These are phyloP conservation scores for Castanea mollissima DNA, from an alignment of 306 rosid genomes.

Conservation along the genomic window DNA sequence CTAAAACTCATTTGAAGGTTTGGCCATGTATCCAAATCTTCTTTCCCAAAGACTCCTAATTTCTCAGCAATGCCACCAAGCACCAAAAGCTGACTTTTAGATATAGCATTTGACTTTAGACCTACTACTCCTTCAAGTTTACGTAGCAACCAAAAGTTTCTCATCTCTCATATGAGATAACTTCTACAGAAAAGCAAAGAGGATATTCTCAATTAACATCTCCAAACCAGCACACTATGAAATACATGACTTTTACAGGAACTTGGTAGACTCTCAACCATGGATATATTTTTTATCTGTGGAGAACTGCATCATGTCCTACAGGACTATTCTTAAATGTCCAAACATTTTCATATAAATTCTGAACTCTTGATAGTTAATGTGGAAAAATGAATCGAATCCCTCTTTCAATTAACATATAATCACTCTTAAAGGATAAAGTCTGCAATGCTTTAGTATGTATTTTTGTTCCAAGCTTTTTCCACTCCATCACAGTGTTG, in stretches of 20 bases:
- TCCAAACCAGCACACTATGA: background rate
- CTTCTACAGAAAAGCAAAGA: background rate
- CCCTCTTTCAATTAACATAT: background rate
- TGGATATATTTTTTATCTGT: background rate
- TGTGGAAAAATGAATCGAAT: background rate
- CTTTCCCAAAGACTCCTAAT: background rate
- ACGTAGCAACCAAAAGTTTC: background rate
- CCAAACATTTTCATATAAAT: too few species aligned
- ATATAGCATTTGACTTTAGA: background rate
- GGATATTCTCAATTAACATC: background rate
- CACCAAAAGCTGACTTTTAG: background rate
- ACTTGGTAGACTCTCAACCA: slow-evolving; percentile 1
- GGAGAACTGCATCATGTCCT: background rate
- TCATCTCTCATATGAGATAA: background rate
- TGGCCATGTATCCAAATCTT: background rate
- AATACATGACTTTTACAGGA: background rate
- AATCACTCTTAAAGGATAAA: background rate
- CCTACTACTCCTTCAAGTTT: background rate
- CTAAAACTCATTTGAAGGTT: background rate
- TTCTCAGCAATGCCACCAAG: background rate
- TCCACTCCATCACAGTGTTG: background rate
- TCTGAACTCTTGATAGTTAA: background rate
- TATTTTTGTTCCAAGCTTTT: slow-evolving; percentile 3
- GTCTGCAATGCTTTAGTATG: background rate
- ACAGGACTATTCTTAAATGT: background rate